Percentiles rank a stretch among this genome's conserved stretches.
phyloP scores from a whole-genome alignment of 148 eudicot species.

The Persicaria maculosa region DNA sequence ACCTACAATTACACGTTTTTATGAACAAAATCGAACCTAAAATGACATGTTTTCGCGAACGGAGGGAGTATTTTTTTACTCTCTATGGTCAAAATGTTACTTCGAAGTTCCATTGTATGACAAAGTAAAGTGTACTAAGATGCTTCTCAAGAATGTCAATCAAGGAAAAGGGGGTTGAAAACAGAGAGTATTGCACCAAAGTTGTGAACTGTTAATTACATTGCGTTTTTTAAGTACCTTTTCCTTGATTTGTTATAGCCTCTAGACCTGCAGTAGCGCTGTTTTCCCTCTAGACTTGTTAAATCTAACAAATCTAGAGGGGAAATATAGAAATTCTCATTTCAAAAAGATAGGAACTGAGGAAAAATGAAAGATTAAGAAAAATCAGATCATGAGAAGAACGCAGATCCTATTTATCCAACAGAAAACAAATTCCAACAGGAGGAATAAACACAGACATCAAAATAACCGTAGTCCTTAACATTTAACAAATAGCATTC shows the following conservation, averaged over 20 bases:
- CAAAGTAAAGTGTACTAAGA: not conserved
- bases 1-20: no score
- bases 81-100: not conserved
- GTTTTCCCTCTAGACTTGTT: no score
- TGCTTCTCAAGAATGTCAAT: constrained; percentile 1
- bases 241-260: no score
- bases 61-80: not conserved
- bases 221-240: no score
- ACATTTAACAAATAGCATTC: not conserved
- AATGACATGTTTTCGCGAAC: not conserved
- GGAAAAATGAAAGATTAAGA: not conserved
- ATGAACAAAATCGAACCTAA: no score
- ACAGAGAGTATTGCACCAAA: not conserved
- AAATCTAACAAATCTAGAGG: not conserved
- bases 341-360: not conserved
- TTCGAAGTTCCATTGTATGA: not conserved
- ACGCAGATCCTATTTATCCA: not conserved
- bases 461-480: not conserved
- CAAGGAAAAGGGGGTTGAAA: not conserved
- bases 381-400: not conserved
- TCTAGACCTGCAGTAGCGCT: no score
- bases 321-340: not conserved
- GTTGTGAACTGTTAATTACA: no score
- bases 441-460: not conserved
- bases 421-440: not conserved